Evolutionary conservation across 139 green algal species (phyloP), one percentile per base, ranked within the genome.

Genomic region (Chlamydomonas asymmetrica): DNA sequence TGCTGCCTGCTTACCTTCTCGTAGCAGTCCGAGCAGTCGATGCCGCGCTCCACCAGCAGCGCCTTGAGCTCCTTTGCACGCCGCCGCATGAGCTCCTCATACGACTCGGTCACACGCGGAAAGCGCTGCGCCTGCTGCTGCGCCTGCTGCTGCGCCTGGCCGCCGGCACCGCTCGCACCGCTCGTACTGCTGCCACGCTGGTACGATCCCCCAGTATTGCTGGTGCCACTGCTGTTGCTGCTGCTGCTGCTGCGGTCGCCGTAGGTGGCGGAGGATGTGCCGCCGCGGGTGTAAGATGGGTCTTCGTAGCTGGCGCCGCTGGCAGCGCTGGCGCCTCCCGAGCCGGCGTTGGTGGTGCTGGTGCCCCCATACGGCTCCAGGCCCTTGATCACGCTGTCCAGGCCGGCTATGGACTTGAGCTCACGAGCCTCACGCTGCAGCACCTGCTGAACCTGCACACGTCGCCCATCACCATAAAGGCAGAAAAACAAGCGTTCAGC

Each of bases 1-100:
- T n/a, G n/a, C n/a, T n/a, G n/a, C n/a, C n/a, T n/a, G n/a, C n/a
- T n/a, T n/a, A n/a, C 72, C 75, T 88, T 88, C 49, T 88, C 83
- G 72, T 85, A 88, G 63, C 83, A 88, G 56, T 88, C 83, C 9
- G 39, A 50, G 65, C 72, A 82, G 27, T 78, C 73, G 0, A 88
- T 59, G 2, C 75, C 67, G 22, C 66, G 48, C 34, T 81, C 79
- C 72, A 82, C 45, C 63, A 85, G 50, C 13, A 84, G 54, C 45
- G 70, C 37, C 61, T 88, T 85, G 39, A 88, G 57, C 72, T 84
- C 83, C 38, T 40, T 61, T 2, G 79, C 79, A 13, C 79, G 38
- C 72, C 82, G 77, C 1, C 37, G 2, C 75, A 84, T 75, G 48
- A 88, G 64, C 75, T 82, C 35, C 43, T 84, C 76, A 54, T 80